These are phyloP conservation scores for Lomentospora prolificans DNA, from an alignment of 2,329 filamentous ascomycete species.

Conservation along the genomic window DNA sequence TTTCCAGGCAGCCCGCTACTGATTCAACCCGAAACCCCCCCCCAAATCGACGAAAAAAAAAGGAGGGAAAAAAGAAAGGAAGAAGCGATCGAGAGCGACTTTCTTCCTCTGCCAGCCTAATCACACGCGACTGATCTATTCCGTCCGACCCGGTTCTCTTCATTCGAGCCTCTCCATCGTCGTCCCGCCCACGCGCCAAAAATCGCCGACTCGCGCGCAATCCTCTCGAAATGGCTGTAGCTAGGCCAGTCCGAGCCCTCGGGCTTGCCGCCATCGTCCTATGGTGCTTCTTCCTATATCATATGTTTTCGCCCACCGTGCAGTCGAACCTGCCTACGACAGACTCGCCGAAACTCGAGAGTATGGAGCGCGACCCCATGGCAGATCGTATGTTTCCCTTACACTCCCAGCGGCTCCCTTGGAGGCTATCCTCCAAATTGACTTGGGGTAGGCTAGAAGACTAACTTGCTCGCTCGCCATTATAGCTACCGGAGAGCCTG, in stretches of 20 bases:
- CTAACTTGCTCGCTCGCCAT: conserved; percentile 10
- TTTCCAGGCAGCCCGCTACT: too few species aligned
- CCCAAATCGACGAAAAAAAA: too few species aligned
- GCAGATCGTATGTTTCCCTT: conserved; percentile 59
- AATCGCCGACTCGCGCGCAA: not conserved
- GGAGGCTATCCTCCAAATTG: not conserved
- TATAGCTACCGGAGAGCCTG: conserved; percentile 72
- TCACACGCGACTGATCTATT: too few species aligned
- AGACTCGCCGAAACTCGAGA: conserved; percentile 26
- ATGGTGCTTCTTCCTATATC: conserved; percentile 70
- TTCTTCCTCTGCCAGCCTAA: too few species aligned
- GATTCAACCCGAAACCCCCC: too few species aligned
- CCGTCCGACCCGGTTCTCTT: not conserved
- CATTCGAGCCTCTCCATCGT: too few species aligned
- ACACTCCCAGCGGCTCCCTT: conserved; percentile 1
- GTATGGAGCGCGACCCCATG: conserved; percentile 73
- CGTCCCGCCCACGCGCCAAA: not conserved
- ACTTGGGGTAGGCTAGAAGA: conserved; percentile 10
- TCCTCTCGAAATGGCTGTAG: conserved; percentile 61
- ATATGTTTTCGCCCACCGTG: conserved; percentile 54
- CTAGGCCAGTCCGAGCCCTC: conserved; percentile 73
- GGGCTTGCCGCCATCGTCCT: conserved; percentile 61
- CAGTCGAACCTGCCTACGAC: conserved; percentile 20
- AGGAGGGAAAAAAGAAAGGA: too few species aligned
- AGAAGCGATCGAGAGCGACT: too few species aligned